phyloP scores from a whole-genome alignment of 257 asterid genomes.

The Lithospermum erythrorhizon region DNA sequence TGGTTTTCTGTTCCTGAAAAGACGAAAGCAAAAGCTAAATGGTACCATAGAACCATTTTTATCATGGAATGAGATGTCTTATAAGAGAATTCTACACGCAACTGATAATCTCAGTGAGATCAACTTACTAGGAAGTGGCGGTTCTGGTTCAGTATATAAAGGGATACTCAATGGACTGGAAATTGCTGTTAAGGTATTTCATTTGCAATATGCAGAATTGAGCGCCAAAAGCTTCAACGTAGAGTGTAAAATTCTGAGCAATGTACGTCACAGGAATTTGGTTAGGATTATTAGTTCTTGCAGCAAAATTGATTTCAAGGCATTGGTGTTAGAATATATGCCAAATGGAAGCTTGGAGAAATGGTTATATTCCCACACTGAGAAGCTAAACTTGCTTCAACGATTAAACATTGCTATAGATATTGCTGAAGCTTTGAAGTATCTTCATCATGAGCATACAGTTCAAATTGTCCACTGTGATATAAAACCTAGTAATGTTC shows the following conservation, averaged over 20 bases:
- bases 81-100: constrained; percentile 21
- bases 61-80: too few relatives aligned
- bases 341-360: not conserved
- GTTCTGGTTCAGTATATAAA: not conserved
- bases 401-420: not conserved
- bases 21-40: too few relatives aligned
- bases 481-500: not conserved
- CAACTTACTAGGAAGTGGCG: constrained; percentile 25
- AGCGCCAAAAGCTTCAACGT: constrained; percentile 1
- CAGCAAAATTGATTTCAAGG: constrained; percentile 3
- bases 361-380: constrained; percentile 3
- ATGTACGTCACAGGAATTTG: constrained; percentile 2
- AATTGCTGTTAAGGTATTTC: not conserved
- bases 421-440: not conserved
- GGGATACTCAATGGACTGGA: not conserved
- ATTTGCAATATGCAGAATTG: not conserved
- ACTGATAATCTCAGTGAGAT: too few relatives aligned
- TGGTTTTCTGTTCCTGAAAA: too few relatives aligned
- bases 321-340: not conserved
- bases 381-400: not conserved
- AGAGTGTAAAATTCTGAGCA: not conserved
- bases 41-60: not conserved
- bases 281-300: constrained; percentile 2
- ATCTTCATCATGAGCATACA: not conserved
- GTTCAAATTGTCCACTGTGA: not conserved